Conservation (phyloP, 306 rosid genomes). For the Quercus cerris region DNA sequence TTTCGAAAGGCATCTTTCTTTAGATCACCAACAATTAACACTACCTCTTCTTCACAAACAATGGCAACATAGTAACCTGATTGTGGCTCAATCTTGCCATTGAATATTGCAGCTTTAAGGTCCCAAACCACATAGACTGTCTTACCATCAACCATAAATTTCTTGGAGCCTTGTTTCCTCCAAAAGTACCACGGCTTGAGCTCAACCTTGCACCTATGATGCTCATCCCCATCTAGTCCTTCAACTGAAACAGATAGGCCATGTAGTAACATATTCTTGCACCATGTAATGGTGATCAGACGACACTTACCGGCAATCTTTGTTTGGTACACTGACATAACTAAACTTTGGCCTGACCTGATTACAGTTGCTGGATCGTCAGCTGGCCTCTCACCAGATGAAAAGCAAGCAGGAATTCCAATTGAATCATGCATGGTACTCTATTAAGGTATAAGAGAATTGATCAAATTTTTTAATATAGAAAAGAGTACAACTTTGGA, state of each 20-base stretch:
- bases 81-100: constrained; percentile 70
- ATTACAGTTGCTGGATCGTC: constrained; percentile 48
- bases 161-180: constrained; percentile 86
- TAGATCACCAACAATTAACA: constrained; percentile 68
- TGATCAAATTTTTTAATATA: neutral
- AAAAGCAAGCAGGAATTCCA: constrained; percentile 73
- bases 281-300: constrained; percentile 79
- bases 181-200: constrained; percentile 94
- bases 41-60: constrained; percentile 70
- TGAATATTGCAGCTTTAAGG: constrained; percentile 70
- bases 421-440: constrained; percentile 74
- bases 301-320: constrained; percentile 74
- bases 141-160: constrained; percentile 57
- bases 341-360: constrained; percentile 64
- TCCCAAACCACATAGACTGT: constrained; percentile 75
- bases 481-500: neutral
- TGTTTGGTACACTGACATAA: constrained; percentile 65
- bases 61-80: constrained; percentile 74
- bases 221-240: constrained; percentile 46
- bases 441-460: neutral
- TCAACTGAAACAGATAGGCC: constrained; percentile 77
- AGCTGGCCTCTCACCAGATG: constrained; percentile 41
- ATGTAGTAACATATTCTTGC: constrained; percentile 73
- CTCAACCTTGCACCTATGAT: constrained; percentile 70
- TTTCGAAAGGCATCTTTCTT: constrained; percentile 70